Percentiles rank a stretch among this genome's conserved stretches.
Evolutionary conservation across 2,329 filamentous ascomycete species (phyloP).

Genomic region (Penicillium concentricum): DNA sequence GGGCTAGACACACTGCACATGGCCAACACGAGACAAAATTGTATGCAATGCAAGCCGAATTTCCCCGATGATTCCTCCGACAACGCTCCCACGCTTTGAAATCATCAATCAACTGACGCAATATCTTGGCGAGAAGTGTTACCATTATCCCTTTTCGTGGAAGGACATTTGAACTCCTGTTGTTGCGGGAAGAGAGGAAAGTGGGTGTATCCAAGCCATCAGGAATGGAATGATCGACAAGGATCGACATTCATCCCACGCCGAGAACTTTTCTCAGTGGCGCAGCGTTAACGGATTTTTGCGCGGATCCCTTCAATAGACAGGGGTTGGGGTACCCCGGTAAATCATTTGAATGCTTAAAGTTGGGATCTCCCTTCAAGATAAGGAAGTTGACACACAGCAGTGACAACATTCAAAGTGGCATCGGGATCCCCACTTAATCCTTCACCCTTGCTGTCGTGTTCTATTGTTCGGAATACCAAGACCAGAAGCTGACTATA

Average conservation of each 20-base stretch:
- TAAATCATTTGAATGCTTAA: neutral
- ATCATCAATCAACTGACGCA: neutral
- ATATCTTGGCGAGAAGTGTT: neutral
- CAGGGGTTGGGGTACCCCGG: neutral
- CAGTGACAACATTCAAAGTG: neutral
- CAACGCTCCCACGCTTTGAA: neutral
- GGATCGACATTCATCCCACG: slow-evolving; percentile 5
- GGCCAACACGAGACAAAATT: neutral
- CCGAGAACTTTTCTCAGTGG: neutral
- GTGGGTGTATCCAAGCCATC: neutral
- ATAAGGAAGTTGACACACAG: slow-evolving; percentile 5
- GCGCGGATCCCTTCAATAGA: neutral
- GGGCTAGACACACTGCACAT: neutral
- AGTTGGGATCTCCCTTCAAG: slow-evolving; percentile 3
- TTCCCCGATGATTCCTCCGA: neutral
- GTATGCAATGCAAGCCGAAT: neutral
- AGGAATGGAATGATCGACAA: neutral
- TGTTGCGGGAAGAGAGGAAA: neutral
- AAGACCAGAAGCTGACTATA: neutral
- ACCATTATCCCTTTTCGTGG: neutral
- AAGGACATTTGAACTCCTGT: neutral
- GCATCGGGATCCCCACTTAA: neutral
- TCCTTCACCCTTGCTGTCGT: neutral
- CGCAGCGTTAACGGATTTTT: neutral
- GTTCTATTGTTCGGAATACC: neutral